phyloP scores from a whole-genome alignment of 306 rosid genomes.

The Gleditsia sinensis region DNA sequence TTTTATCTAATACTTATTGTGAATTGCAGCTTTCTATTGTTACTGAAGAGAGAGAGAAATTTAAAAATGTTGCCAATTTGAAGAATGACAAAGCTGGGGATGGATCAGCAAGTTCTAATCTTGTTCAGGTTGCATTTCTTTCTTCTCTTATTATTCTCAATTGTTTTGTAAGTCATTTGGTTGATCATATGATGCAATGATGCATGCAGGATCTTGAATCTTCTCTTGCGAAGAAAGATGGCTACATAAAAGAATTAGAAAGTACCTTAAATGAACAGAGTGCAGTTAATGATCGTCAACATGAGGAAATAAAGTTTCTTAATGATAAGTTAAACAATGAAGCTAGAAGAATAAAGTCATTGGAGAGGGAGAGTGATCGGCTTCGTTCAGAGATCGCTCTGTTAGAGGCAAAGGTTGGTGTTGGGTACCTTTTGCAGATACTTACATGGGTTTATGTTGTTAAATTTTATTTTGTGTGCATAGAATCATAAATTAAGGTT shows the following conservation, averaged over 20 bases:
- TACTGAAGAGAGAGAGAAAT: conserved; percentile 76
- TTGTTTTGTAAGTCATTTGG: conserved; percentile 34
- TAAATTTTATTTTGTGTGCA: neutral
- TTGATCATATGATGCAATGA: conserved; percentile 27
- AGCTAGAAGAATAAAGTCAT: conserved; percentile 57
- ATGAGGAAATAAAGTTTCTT: conserved; percentile 56
- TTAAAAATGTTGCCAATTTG: conserved; percentile 54
- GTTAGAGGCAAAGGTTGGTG: conserved; percentile 89
- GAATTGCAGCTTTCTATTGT: conserved; percentile 73
- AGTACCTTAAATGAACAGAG: conserved; percentile 58
- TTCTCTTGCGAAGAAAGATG: conserved; percentile 65
- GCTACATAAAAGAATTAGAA: conserved; percentile 62
- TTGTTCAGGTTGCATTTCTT: conserved; percentile 55
- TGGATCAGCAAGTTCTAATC: conserved; percentile 44
- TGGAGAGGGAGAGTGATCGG: conserved; percentile 68
- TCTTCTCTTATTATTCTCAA: conserved; percentile 27
- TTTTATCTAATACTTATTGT: conserved; percentile 23
- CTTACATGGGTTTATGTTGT: conserved; percentile 2
- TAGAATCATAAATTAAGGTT: conserved; percentile 8
- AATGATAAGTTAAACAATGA: conserved; percentile 59
- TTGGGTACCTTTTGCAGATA: conserved; percentile 21
- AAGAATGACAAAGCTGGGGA: conserved; percentile 55
- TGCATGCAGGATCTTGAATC: conserved; percentile 73
- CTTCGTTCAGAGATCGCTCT: conserved; percentile 78
- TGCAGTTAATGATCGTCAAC: conserved; percentile 48